Base-by-base conservation (phyloP, 2,329 filamentous ascomycete species). In the Pseudogymnoascus sp. region DNA sequence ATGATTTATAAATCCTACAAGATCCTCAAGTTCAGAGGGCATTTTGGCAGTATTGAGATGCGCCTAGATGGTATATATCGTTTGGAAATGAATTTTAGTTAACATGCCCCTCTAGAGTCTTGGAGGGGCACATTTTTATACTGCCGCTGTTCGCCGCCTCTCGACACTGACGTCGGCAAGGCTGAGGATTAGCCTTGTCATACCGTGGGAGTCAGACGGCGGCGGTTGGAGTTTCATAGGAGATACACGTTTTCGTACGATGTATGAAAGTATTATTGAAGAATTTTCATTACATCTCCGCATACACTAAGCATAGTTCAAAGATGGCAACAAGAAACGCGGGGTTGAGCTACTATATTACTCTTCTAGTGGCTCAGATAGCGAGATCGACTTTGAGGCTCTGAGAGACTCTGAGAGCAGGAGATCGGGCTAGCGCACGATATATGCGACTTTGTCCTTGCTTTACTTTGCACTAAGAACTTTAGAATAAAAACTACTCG, bases 1-100 rank as follows among this genome's bases (percentile, higher is more conserved):
- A 78, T 96, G 89, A 76, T 90, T 89, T 65, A 97, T 89, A 77
- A 97, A 97, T 74, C 92, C 91, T 66, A 97, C 91, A 62, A 96
- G 86, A 91, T 96, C 89, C 78, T 91, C 88, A 50, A 92, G 75
- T 78, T 92, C 88, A 46, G 87, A 87, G 62, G 88, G 84, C 89
- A 93, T 92, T 34, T 67, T 82, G 46, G 16, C 46, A 14, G 50
- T 34, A 14, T 34, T 34, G 18, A 21, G 11, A 56, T 56, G 28
- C 28, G 28, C 18, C 5, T 34, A 34, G 16, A 36, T 21, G 28
- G 28, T 56, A 21, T 56, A 34, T 56, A 18, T 34, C 50, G 50
- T 18, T 34, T 34, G 10, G 28, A 56, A 56, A 56, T 56, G 28
- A 56, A 56, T 21, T 56, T 56, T 56, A 12, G 25, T 34, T 56